Base-by-base conservation (phyloP, 1,284 basidiomycete species). In the Gymnopus androsaceus region DNA sequence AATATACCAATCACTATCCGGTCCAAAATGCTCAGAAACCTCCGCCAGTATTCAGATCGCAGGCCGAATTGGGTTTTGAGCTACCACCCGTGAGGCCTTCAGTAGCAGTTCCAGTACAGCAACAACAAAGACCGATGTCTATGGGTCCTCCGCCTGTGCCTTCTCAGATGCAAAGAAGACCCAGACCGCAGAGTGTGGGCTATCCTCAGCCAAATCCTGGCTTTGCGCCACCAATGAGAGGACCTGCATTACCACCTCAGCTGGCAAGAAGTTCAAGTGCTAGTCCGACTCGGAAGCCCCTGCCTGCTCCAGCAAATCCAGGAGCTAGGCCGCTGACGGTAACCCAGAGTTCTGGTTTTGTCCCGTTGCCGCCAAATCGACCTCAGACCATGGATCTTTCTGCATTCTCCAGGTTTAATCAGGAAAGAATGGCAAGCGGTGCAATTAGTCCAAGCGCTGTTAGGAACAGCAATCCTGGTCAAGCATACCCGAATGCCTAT, bases 371-470 rank as follows among this genome's bases (percentile, higher is more conserved):
- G 25, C 28, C 37, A n/a, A 52, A 52, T 21, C 38, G 33, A 44
- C 17, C 46, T 36, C 40, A 52, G 30, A 52, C 40, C 40, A 33
- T 42, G 28, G 51, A 52, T 52, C 40, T 52, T 25, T 52, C 51
- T 21, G 51, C 38, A n/a, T 44, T 52, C 12, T 44, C 38, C 30
- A 52, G 51, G 40, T 52, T 52, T 14, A 52, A 52, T 52, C 51
- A 52, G 25, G 51, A 52, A 23, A 14, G 51, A 30, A 42, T 52
- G 46, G 46, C 46, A 11, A 48, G 46, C 36, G 46, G 46, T 34
- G 46, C 46, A 34, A 48, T 48, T 19, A 48, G 21, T 25, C 7
- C 33, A 14, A 33, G 46, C 6, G 33, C 46, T 17, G 30, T 46
- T 33, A 42, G 27, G 7, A 52, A 44, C 33, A n/a, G 17, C 38